Conservation (phyloP, 371 early-diverging fungal genomes). For the Syncephalis plumigaleata region DNA sequence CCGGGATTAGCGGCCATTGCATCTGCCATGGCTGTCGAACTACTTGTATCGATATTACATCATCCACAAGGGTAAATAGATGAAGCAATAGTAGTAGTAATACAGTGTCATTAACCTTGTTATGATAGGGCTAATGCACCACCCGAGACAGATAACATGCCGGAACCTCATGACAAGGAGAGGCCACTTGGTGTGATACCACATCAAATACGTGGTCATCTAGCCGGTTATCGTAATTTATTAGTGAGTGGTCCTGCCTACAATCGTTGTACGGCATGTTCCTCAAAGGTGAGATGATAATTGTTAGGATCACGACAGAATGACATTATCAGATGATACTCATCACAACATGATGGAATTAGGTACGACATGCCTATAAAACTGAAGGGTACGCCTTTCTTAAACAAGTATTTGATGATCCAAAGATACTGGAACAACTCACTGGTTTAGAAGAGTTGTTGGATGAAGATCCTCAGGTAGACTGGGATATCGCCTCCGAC, state of each 20-base stretch:
- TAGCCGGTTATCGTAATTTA: slow-evolving; percentile 65
- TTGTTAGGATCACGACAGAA: no score
- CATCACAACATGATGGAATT: not conserved
- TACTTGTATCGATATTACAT: slow-evolving; percentile 73
- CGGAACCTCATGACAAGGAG: not conserved
- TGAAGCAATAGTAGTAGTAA: not conserved
- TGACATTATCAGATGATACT: no score
- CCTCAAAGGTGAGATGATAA: slow-evolving; percentile 35
- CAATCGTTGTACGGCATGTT: slow-evolving; percentile 83
- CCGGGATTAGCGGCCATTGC: slow-evolving; percentile 87
- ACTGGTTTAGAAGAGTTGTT: slow-evolving; percentile 65
- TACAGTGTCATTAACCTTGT: not conserved
- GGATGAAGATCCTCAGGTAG: slow-evolving; percentile 39
- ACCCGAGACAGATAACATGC: slow-evolving; percentile 11
- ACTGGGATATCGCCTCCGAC: slow-evolving; percentile 15
- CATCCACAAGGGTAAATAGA: slow-evolving; percentile 56
- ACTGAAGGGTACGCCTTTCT: slow-evolving; percentile 50
- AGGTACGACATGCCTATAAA: slow-evolving; percentile 42
- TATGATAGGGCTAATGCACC: slow-evolving; percentile 15
- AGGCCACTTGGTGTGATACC: slow-evolving; percentile 53
- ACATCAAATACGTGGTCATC: slow-evolving; percentile 87
- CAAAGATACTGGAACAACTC: slow-evolving; percentile 59
- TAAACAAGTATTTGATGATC: slow-evolving; percentile 44
- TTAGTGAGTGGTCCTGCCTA: slow-evolving; percentile 76
- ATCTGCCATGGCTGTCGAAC: slow-evolving; percentile 70